Evolutionary conservation across 2,329 filamentous ascomycete genomes (phyloP), one percentile per base, ranked within the genome.

Genomic region (Cladosporium sp.): DNA sequence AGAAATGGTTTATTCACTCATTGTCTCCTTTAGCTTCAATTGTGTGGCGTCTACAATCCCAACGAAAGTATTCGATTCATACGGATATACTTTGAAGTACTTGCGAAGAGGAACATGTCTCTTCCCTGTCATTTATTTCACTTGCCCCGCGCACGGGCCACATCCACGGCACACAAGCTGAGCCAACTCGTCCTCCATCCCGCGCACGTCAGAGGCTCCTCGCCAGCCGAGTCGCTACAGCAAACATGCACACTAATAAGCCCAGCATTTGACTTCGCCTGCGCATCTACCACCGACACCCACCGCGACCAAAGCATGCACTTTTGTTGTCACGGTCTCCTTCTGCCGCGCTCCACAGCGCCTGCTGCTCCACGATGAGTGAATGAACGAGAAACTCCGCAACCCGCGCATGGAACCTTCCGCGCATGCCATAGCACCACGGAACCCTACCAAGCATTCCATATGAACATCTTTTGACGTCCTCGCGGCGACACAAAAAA

Each of bases 321-420:
- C 46, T 34, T 31, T 35, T 43, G 46, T 33, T 38, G 38, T 31
- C 37, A 49, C 38, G 37, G 11, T 28, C 11, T 43, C 38, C 38
- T 32, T 16, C 13, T 43, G 40, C 28, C 38, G 46, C 46, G 46
- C 46, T 42, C 46, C 46, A 13, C 38, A 14, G 46, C 46, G 46
- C 46, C 31, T 49, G 46, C 46, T 41, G 46, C 38, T 49, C 46
- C 46, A 38, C 46, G 38, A 49, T 49, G 46, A 49, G 46, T 49
- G 46, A 49, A 49, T 49, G 38, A 49, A 22, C 28, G 28, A 16
- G 46, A 49, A 49, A 49, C 42, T 49, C 34, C 35, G 35, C 35
- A 38, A 14, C 35, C 34, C 35, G 35, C 35, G 28, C 34, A 41
- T 49, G 38, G 46, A 43, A 34, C 46, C 46, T 49, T 49, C 46